Evolutionary conservation across 164 flowering plant species (phyloP), one percentile per base, ranked within the genome.

Genomic region (Vitis rupestris): DNA sequence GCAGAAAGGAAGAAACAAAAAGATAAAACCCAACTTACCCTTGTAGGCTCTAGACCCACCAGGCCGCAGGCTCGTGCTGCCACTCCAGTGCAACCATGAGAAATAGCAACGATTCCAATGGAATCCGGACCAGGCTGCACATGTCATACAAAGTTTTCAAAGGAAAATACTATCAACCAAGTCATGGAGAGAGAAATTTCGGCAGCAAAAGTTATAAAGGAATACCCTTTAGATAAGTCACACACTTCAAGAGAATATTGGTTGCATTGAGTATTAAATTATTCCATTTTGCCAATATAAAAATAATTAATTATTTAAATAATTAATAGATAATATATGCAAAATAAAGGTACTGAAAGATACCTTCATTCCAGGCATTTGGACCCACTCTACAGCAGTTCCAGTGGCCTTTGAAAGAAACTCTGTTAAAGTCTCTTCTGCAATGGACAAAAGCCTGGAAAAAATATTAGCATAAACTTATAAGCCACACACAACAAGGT

Each of bases 81-180:
- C 74, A 90, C 87, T 12, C 94, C 95, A 80, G 83, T 71, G 83
- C 91, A 87, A 77, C 88, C 84, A 78, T 84, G 87, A 83, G 93
- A 90, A 82, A 90, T 84, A 80, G 91, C 91, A 82, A 90, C 80
- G 88, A 88, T 87, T 84, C 93, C 95, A 81, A 88, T 82, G 86
- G 95, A 90, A 90, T 90, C 95, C 93, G 95, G 95, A 90, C 92
- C 95, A 90, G 93, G 95, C 93, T 90, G 76, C 52, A 59, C 52
- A 70, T 0, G 10, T 49, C 19, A 70, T 23, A 65, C 55, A 64
- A 60, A 14, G 13, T 23, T 23, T 23, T 23, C 44, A 37, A 27
- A 14, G n/a, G 16, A 27, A 9, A 9, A 59, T 37, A 1, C 9
- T n/a, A 9, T 65, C 19, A 10, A 50, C n/a, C 13, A 27, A 50